phyloP scores from a whole-genome alignment of 202 grass and related monocot species.

The Schoenoplectus tabernaemontani region DNA sequence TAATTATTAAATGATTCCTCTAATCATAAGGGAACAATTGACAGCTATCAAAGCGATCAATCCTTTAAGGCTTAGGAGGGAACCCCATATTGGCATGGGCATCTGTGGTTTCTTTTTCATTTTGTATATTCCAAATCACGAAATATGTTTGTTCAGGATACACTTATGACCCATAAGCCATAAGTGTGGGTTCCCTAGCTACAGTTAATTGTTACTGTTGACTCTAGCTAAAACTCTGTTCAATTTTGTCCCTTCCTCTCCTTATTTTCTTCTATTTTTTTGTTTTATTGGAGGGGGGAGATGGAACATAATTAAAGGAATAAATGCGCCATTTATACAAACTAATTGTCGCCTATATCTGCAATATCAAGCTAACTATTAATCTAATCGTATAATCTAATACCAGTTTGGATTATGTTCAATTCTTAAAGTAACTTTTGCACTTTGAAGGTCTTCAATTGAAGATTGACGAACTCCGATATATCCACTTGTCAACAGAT shows the following conservation, averaged over 20 bases:
- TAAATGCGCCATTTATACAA: background rate
- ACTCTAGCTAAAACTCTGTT: background rate
- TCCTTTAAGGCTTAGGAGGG: background rate
- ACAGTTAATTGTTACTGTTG: slow-evolving; percentile 3
- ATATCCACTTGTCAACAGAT: background rate
- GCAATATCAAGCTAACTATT: too few relatives aligned
- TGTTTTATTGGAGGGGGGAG: background rate
- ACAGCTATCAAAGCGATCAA: background rate
- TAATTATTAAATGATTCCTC: background rate
- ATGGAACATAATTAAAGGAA: background rate
- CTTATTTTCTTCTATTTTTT: background rate
- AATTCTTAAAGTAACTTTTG: background rate
- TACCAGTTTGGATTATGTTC: background rate
- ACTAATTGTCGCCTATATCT: too few relatives aligned
- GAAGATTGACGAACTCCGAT: background rate
- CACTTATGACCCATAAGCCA: background rate
- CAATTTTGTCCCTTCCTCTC: background rate
- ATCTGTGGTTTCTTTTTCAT: background rate
- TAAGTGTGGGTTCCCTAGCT: background rate
- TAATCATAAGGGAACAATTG: background rate
- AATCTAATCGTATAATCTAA: background rate
- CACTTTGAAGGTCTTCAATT: background rate
- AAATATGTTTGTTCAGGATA: too few relatives aligned
- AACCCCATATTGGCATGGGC: background rate
- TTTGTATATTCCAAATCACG: background rate